phyloP scores from a whole-genome alignment of 257 asterid species.

The Nemophila menziesii region DNA sequence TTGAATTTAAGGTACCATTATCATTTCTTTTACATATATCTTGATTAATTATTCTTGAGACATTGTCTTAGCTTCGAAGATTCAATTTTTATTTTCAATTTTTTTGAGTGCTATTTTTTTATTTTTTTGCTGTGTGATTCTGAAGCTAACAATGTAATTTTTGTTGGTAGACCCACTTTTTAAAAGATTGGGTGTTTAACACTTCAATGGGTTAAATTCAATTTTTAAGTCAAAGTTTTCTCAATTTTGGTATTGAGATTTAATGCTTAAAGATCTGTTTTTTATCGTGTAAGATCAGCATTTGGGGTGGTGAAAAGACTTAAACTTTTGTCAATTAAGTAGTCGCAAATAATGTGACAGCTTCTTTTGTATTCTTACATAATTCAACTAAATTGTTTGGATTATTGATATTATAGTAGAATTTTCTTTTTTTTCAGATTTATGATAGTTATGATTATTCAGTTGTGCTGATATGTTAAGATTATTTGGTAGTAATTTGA shows the following conservation, averaged over 20 bases:
- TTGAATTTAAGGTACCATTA: slow-evolving; percentile 34
- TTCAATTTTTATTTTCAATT: not conserved
- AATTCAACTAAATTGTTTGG: no score
- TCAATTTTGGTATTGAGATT: slow-evolving; percentile 10
- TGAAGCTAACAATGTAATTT: no score
- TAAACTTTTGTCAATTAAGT: slow-evolving; percentile 7
- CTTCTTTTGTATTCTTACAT: not conserved
- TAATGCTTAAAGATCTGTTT: slow-evolving; percentile 12
- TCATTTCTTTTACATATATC: slow-evolving; percentile 6
- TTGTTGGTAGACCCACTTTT: no score
- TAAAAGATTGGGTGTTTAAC: not conserved
- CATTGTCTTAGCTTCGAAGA: slow-evolving; percentile 2
- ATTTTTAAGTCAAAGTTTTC: slow-evolving; percentile 2
- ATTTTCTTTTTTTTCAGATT: no score
- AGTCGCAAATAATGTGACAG: not conserved
- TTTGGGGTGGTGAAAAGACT: slow-evolving; percentile 8
- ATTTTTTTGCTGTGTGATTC: slow-evolving; percentile 1
- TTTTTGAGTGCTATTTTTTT: not conserved
- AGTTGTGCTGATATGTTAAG: no score
- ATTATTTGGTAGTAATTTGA: not conserved
- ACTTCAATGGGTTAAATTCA: slow-evolving; percentile 6
- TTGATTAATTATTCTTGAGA: slow-evolving; percentile 2
- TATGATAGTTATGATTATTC: no score
- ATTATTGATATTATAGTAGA: no score
- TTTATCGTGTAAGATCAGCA: slow-evolving; percentile 2